These are phyloP conservation scores for Aureobasidium subglaciale DNA, from an alignment of 2,329 filamentous ascomycete species.

Conservation along the genomic window DNA sequence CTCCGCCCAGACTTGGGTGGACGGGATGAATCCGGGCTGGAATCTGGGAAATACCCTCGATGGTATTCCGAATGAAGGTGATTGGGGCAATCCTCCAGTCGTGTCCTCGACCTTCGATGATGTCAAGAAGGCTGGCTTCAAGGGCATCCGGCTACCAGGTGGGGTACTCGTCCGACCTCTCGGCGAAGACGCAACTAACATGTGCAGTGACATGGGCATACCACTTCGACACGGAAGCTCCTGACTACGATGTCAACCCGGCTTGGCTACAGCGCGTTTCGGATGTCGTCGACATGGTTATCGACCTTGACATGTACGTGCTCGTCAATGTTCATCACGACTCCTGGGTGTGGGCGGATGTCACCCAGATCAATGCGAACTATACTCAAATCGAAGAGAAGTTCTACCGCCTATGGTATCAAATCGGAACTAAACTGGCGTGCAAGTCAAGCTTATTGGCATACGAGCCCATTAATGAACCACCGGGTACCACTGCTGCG, in stretches of 20 bases:
- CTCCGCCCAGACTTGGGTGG: constrained; percentile 41
- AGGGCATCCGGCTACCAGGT: constrained; percentile 50
- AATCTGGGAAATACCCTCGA: constrained; percentile 56
- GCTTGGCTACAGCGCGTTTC: constrained; percentile 52
- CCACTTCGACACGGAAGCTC: constrained; percentile 46
- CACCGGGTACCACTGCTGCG: constrained; percentile 44
- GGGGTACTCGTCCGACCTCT: constrained; percentile 7
- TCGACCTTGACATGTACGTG: constrained; percentile 44
- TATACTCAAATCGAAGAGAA: constrained; percentile 48
- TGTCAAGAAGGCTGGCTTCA: constrained; percentile 49
- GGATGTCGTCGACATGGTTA: constrained; percentile 51
- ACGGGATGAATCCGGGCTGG: constrained; percentile 50
- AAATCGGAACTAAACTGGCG: constrained; percentile 48
- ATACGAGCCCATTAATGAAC: constrained; percentile 56
- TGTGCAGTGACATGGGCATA: constrained; percentile 50
- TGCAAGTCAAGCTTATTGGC: constrained; percentile 49
- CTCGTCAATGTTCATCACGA: constrained; percentile 56
- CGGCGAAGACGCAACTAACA: background rate
- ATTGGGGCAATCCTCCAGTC: constrained; percentile 52
- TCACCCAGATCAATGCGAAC: constrained; percentile 41
- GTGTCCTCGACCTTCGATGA: constrained; percentile 44
- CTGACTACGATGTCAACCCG: constrained; percentile 48
- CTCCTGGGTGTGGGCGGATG: constrained; percentile 52
- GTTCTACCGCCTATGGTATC: constrained; percentile 50
- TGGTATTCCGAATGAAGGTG: constrained; percentile 48